Conservation (phyloP, 1,139 yeast genomes). For the Spathaspora jeffriesii region DNA sequence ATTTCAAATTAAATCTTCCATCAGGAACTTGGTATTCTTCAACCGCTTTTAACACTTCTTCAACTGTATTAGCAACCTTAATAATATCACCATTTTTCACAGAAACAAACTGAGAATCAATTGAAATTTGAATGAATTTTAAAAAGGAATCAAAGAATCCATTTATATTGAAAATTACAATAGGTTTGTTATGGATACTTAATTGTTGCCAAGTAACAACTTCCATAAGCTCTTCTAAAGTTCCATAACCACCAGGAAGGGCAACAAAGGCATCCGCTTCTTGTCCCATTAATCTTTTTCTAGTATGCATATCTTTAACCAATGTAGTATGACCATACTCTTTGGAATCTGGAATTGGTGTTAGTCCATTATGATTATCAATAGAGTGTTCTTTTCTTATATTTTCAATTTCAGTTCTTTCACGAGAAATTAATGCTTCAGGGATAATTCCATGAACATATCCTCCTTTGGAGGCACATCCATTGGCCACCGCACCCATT, state of each 20-base stretch:
- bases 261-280: constrained; percentile 90
- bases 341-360: constrained; percentile 62
- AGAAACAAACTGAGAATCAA: constrained; percentile 68
- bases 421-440: constrained; percentile 74
- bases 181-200: constrained; percentile 82
- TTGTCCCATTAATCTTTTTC: constrained; percentile 84
- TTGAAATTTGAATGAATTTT: constrained; percentile 56
- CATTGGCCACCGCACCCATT: constrained; percentile 85
- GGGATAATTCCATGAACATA: constrained; percentile 89
- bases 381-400: constrained; percentile 28
- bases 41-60: constrained; percentile 64
- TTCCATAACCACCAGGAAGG: constrained; percentile 92
- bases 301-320: constrained; percentile 88
- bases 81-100: constrained; percentile 67
- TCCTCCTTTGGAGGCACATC: constrained; percentile 67
- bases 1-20: constrained; percentile 72
- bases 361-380: constrained; percentile 56
- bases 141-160: constrained; percentile 80
- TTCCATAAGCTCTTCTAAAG: constrained; percentile 88
- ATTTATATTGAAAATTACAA: constrained; percentile 72
- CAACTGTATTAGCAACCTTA: constrained; percentile 66
- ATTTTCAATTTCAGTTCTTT: constrained; percentile 53
- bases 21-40: constrained; percentile 67
- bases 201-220: constrained; percentile 87
- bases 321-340: constrained; percentile 78